A percentile compares a stretch with the other conserved stretches of the same genome.
These are phyloP conservation scores for Leccinum rimulosum DNA, from an alignment of 768 basidiomycete genomes.

Conservation along the genomic window DNA sequence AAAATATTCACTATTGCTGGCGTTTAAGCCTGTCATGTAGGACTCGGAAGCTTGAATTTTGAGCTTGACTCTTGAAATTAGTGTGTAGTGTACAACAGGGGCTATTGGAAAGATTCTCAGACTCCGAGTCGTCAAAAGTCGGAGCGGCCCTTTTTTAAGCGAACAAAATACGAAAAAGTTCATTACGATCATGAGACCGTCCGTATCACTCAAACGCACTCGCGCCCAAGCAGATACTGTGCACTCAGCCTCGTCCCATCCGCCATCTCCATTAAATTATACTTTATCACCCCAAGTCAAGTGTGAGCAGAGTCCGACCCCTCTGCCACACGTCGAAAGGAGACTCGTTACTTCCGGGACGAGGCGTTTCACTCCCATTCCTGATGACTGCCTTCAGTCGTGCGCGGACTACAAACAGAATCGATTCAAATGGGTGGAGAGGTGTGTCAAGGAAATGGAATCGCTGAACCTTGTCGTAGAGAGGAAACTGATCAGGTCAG, in stretches of 20 bases:
- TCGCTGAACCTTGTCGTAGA: conserved; percentile 20
- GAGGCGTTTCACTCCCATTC: conserved; percentile 30
- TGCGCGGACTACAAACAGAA: conserved; percentile 19
- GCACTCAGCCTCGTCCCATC: neutral
- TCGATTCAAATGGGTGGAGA: conserved; percentile 21
- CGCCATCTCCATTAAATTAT: neutral
- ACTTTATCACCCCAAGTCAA: conserved; percentile 13
- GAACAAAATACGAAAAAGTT: no score
- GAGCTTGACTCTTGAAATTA: no score
- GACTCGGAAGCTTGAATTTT: no score
- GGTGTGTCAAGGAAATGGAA: conserved; percentile 19
- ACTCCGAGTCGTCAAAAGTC: neutral
- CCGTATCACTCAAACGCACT: conserved; percentile 18
- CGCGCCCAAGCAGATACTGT: neutral
- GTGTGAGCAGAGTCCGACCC: conserved; percentile 21
- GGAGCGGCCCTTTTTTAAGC: neutral
- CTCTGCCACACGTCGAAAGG: conserved; percentile 5
- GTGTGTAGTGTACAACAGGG: neutral
- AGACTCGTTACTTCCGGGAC: conserved; percentile 25
- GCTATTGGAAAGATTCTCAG: conserved; percentile 5
- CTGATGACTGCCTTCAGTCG: conserved; percentile 23
- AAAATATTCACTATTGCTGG: neutral
- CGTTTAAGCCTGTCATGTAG: neutral
- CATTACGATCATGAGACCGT: conserved; percentile 9
- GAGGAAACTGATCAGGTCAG: conserved; percentile 30